Evolutionary conservation across 257 asterid genomes (phyloP), one percentile per base, ranked within the genome.

Genomic region (Ajuga chamaepitys): DNA sequence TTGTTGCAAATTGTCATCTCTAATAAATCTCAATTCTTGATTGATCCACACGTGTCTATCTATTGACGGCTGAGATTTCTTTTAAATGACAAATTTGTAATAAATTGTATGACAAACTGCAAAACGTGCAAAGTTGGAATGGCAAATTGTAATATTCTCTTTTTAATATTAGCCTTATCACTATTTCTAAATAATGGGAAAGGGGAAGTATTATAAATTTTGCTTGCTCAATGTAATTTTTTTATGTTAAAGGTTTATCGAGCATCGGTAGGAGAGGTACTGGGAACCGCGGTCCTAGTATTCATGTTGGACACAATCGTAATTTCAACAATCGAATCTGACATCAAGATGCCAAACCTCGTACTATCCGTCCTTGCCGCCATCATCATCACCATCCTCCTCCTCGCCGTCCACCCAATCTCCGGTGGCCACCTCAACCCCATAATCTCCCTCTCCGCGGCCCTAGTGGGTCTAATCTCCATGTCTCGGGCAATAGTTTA

Each of bases 371-470:
- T 83, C 35, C 77, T 89, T 0, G 77, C 82, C 1, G 88, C 89
- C 8, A 55, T 89, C 28, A 74, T 73, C 55, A 68, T 85, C 57
- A 57, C 81, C 3, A 80, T 89, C 72, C 83, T 89, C 66, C 85
- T 85, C 45, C 75, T 89, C 0, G 95, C 95, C 0, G 87, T 87
- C 21, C 82, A 78, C 56, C 97, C 97, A 0, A 67, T 89, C 28
- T 89, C 97, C 42, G 97, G 97, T 0, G 97, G 94, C 68, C 94
- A 85, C 79, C 80, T 89, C 59, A 87, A 87, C 78, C 97, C 97
- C 4, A 79, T 87, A 40, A 71, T 89, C 83, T 81, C 94, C 70
- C 80, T 87, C 80, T 89, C 97, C 7, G 89, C 95, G 3, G 87
- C 82, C 4, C 48, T 89, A 1, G 91, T 86, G 1, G 97, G 97